phyloP scores from a whole-genome alignment of 2,329 filamentous ascomycete species.

The Fusarium sp. region DNA sequence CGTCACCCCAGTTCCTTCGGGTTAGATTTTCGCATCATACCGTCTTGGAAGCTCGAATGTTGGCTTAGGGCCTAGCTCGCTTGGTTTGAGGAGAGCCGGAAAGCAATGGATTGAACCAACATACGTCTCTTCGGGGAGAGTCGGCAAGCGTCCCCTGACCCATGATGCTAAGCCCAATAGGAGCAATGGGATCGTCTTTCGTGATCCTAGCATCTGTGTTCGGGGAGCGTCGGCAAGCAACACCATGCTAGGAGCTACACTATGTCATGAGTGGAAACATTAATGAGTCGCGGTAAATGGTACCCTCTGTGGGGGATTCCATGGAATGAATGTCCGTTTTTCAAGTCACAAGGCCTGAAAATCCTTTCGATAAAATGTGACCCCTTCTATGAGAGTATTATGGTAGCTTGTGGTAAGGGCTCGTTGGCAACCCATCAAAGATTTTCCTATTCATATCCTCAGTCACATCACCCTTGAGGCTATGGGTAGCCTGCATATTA shows the following conservation, averaged over 20 bases:
- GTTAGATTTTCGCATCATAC: not conserved
- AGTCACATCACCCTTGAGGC: not conserved
- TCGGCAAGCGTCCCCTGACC: not conserved
- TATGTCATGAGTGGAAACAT: not conserved
- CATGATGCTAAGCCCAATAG: not conserved
- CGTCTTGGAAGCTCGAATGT: too few relatives aligned
- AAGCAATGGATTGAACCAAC: not conserved
- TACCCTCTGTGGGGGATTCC: too few relatives aligned
- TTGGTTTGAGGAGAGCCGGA: not conserved
- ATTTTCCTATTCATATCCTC: not conserved
- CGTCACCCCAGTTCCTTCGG: not conserved
- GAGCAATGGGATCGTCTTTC: not conserved
- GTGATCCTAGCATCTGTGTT: not conserved
- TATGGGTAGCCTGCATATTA: not conserved
- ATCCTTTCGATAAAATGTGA: not conserved
- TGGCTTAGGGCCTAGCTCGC: not conserved
- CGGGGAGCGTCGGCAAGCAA: not conserved
- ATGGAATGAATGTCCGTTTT: too few relatives aligned
- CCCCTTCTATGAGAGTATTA: too few relatives aligned
- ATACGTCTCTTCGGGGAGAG: not conserved
- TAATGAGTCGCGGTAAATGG: too few relatives aligned
- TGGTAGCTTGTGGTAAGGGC: not conserved
- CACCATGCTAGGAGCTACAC: not conserved
- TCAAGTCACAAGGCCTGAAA: not conserved
- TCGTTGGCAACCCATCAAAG: not conserved